Evolutionary conservation across 75 land plant species (phyloP).

Genomic region (Larix kaempferi): DNA sequence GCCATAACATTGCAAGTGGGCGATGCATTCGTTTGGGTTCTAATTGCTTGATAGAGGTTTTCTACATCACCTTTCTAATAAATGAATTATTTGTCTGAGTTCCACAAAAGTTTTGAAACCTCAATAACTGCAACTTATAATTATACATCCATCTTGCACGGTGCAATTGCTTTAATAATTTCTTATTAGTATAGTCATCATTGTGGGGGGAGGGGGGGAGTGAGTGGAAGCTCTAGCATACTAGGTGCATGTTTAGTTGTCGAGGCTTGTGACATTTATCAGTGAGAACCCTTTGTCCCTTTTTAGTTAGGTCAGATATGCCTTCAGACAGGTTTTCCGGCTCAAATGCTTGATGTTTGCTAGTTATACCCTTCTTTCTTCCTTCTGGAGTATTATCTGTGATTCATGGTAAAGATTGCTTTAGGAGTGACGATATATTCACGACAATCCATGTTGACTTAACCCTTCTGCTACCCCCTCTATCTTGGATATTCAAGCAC

Average conservation of each 20-base stretch:
- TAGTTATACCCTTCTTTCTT: neutral
- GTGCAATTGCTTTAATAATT: neutral
- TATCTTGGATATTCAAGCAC: neutral
- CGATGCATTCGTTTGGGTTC: conserved; percentile 54
- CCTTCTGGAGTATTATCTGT: neutral
- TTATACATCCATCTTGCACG: neutral
- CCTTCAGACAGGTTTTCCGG: neutral
- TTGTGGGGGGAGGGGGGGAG: too few species aligned
- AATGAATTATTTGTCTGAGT: neutral
- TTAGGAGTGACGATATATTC: neutral
- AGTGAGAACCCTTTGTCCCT: neutral
- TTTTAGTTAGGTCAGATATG: neutral
- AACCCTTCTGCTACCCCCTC: neutral
- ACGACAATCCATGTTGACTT: neutral
- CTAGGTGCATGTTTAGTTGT: neutral
- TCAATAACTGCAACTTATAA: neutral
- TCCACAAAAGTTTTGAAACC: neutral
- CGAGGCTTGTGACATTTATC: neutral
- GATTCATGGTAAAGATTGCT: neutral
- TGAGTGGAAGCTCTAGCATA: neutral
- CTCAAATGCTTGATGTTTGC: neutral
- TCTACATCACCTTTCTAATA: neutral
- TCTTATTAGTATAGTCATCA: neutral
- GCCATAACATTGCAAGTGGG: conserved; percentile 46
- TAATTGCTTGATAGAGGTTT: conserved; percentile 82